Evolutionary conservation across 371 early-diverging fungal genomes (phyloP).

Genomic region (Mortierella sp.): DNA sequence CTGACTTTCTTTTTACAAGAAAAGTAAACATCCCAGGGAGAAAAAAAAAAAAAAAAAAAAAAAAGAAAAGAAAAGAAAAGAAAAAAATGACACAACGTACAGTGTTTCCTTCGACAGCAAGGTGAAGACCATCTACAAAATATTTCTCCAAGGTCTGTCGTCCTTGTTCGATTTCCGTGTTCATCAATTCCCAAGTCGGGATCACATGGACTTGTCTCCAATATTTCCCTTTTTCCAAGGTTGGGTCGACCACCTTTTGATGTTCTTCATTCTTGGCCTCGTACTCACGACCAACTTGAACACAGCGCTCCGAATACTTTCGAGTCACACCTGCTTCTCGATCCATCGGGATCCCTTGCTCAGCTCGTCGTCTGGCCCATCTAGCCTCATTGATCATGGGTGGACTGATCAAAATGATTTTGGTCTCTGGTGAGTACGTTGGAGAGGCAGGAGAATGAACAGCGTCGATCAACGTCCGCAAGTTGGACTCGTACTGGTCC

Average conservation of each 20-base stretch:
- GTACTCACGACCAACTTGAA: constrained; percentile 60
- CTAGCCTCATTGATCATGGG: constrained; percentile 73
- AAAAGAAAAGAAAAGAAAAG: not conserved
- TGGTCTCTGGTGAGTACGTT: constrained; percentile 63
- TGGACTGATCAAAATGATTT: constrained; percentile 79
- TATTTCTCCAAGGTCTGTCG: constrained; percentile 41
- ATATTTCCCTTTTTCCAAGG: not conserved
- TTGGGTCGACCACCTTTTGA: not conserved
- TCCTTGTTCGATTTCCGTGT: constrained; percentile 8
- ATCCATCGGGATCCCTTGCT: constrained; percentile 55
- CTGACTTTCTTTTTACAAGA: too few species aligned
- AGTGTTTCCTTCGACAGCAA: constrained; percentile 66
- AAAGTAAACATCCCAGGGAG: too few species aligned
- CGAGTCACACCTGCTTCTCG: constrained; percentile 59
- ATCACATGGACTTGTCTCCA: constrained; percentile 35
- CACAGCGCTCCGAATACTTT: constrained; percentile 70
- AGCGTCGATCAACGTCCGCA: constrained; percentile 62
- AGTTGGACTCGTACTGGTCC: constrained; percentile 65
- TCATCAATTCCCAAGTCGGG: constrained; percentile 34
- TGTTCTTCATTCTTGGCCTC: constrained; percentile 10
- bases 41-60: not conserved
- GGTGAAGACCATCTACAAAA: constrained; percentile 76
- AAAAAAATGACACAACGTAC: constrained; percentile 29
- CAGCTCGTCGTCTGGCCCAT: constrained; percentile 59
- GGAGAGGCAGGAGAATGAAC: constrained; percentile 63